Evolutionary conservation across 768 basidiomycete genomes (phyloP).

Genomic region (Mycena alexandri): DNA sequence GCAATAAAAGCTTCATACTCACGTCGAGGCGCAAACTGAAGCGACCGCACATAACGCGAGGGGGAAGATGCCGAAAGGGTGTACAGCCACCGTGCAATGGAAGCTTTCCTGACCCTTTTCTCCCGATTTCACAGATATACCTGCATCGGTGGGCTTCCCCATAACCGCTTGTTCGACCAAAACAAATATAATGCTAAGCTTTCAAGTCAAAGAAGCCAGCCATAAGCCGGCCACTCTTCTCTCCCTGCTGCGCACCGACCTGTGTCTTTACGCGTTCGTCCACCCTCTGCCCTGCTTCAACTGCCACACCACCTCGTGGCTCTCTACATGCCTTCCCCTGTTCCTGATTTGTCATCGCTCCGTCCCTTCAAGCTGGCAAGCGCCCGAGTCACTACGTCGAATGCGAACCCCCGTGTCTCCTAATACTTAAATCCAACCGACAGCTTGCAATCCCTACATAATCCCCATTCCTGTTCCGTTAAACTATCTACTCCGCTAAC

Average conservation of each 20-base stretch:
- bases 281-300: conserved; percentile 49
- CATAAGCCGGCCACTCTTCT: conserved; percentile 41
- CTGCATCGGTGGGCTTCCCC: conserved; percentile 24
- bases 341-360: conserved; percentile 62
- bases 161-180: conserved; percentile 33
- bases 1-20: not conserved
- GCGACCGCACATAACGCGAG: conserved; percentile 27
- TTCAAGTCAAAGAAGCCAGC: conserved; percentile 49
- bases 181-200: conserved; percentile 59
- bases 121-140: conserved; percentile 26
- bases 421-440: conserved; percentile 61
- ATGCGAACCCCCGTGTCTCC: conserved; percentile 48
- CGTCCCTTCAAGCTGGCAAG: too few species aligned
- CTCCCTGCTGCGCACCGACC: conserved; percentile 40
- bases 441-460: conserved; percentile 61
- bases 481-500: conserved; percentile 45
- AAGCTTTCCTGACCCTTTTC: conserved; percentile 34
- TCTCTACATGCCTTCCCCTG: conserved; percentile 62
- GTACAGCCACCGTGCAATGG: too few species aligned
- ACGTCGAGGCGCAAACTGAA: conserved; percentile 6
- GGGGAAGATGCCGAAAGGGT: too few species aligned
- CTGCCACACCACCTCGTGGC: conserved; percentile 64
- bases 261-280: conserved; percentile 50
- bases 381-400: conserved; percentile 42
- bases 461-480: conserved; percentile 60